These are phyloP conservation scores for Chlamydomonas urium DNA, from an alignment of 139 green algal genomes.

Conservation along the genomic window DNA sequence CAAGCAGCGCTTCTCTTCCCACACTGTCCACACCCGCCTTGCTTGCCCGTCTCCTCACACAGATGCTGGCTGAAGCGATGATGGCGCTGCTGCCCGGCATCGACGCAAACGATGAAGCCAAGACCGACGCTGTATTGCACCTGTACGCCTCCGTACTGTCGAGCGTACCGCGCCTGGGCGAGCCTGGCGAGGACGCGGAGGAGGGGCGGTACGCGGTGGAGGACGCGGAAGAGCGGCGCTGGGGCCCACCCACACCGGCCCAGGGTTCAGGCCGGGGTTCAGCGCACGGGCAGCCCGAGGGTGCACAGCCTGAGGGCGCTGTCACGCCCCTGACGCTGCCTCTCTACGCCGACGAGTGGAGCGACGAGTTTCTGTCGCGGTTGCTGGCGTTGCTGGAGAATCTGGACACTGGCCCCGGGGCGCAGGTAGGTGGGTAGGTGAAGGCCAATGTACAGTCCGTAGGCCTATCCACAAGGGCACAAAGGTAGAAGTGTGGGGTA, in stretches of 20 bases:
- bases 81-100: conserved; percentile 83
- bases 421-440: too few species aligned
- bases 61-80: conserved; percentile 70
- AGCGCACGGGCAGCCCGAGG: too few species aligned
- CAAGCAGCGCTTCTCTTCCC: too few species aligned
- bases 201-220: too few species aligned
- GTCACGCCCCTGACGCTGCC: background rate
- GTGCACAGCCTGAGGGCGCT: background rate
- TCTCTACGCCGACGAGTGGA: conserved; percentile 13
- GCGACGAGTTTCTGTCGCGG: conserved; percentile 5
- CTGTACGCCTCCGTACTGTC: conserved; percentile 6
- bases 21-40: background rate
- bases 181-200: background rate
- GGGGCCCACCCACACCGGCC: too few species aligned
- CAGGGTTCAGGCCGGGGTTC: too few species aligned
- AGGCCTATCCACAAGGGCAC: too few species aligned
- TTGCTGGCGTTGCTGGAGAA: conserved; percentile 2
- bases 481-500: too few species aligned
- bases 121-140: conserved; percentile 72
- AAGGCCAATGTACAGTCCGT: too few species aligned
- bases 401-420: conserved; percentile 2
- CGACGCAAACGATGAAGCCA: conserved; percentile 88
- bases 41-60: background rate
- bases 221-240: too few species aligned
- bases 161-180: background rate